phyloP scores from a whole-genome alignment of 495 filamentous ascomycete genomes.

The Rostrohypoxylon terebratum region DNA sequence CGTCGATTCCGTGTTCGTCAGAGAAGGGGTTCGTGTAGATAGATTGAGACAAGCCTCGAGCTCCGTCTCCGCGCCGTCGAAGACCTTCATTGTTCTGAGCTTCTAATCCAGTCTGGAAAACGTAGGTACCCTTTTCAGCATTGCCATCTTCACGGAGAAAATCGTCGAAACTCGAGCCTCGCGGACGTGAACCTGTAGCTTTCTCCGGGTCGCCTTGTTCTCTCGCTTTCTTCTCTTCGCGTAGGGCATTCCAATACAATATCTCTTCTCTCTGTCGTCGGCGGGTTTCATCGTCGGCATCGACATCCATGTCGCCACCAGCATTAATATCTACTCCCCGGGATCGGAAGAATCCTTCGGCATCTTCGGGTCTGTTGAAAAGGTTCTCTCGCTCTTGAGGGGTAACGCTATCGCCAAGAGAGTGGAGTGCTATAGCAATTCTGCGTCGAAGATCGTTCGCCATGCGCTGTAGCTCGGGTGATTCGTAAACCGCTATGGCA shows the following conservation, averaged over 20 bases:
- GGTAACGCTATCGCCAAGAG: constrained; percentile 79
- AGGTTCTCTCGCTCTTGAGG: constrained; percentile 64
- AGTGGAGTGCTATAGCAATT: constrained; percentile 80
- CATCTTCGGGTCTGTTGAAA: constrained; percentile 70
- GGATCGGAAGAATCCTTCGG: constrained; percentile 65
- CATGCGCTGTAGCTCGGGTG: constrained; percentile 81
- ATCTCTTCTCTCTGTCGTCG: constrained; percentile 79
- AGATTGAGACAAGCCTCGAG: constrained; percentile 64
- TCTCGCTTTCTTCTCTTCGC: constrained; percentile 54
- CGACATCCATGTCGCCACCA: constrained; percentile 65
- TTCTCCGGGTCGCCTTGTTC: constrained; percentile 42
- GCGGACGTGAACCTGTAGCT: constrained; percentile 8
- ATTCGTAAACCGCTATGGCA: constrained; percentile 87
- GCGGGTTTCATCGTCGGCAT: constrained; percentile 75
- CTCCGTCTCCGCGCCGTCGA: constrained; percentile 62
- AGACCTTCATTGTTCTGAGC: constrained; percentile 53
- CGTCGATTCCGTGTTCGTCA: constrained; percentile 66
- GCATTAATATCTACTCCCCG: constrained; percentile 54
- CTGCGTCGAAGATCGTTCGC: constrained; percentile 80
- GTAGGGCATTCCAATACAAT: constrained; percentile 71
- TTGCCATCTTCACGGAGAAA: constrained; percentile 59
- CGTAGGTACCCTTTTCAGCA: constrained; percentile 61
- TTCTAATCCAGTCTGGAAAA: constrained; percentile 63
- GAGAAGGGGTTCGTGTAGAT: constrained; percentile 69
- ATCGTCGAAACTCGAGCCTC: constrained; percentile 65